A percentile compares a stretch with the other conserved stretches of the same genome.
Conservation (phyloP, 805 yeast species). For the Millerago galiae region DNA sequence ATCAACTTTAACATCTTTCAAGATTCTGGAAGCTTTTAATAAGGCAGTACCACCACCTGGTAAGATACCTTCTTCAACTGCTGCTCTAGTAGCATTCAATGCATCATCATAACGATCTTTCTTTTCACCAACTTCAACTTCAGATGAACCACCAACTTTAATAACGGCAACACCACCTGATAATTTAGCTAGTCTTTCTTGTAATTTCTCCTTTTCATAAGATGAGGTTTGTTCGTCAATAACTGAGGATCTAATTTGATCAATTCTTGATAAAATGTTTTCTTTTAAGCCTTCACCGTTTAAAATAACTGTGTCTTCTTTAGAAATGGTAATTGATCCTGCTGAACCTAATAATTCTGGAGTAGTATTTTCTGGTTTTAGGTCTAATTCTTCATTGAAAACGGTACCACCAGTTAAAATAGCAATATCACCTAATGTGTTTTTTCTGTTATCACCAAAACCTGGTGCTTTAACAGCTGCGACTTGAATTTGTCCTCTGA, state of each 20-base stretch:
- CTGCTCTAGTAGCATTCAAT: constrained; percentile 97
- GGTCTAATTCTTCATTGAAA: constrained; percentile 63
- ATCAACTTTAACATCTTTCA: constrained; percentile 68
- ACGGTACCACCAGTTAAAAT: constrained; percentile 73
- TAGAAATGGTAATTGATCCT: constrained; percentile 88
- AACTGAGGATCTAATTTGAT: constrained; percentile 31
- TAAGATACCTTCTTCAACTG: constrained; percentile 97
- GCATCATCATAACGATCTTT: constrained; percentile 99
- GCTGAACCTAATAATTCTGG: constrained; percentile 86
- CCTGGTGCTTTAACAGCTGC: constrained; percentile 99
- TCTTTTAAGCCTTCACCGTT: constrained; percentile 94
- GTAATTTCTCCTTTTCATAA: constrained; percentile 96
- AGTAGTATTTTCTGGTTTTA: constrained; percentile 95
- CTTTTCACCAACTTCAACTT: constrained; percentile 99
- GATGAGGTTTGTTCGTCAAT: constrained; percentile 27
- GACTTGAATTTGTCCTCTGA: constrained; percentile 98
- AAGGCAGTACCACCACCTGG: constrained; percentile 99
- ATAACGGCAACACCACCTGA: constrained; percentile 99
- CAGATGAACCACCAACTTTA: constrained; percentile 96
- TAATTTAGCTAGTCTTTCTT: constrained; percentile 95
- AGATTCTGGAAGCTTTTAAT: constrained; percentile 67
- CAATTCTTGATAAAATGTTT: constrained; percentile 82
- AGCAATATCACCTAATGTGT: constrained; percentile 91
- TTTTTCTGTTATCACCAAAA: constrained; percentile 98
- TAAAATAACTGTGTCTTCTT: constrained; percentile 92